phyloP scores from a whole-genome alignment of 1,139 yeast species.

The Blastobotrys indianensis region DNA sequence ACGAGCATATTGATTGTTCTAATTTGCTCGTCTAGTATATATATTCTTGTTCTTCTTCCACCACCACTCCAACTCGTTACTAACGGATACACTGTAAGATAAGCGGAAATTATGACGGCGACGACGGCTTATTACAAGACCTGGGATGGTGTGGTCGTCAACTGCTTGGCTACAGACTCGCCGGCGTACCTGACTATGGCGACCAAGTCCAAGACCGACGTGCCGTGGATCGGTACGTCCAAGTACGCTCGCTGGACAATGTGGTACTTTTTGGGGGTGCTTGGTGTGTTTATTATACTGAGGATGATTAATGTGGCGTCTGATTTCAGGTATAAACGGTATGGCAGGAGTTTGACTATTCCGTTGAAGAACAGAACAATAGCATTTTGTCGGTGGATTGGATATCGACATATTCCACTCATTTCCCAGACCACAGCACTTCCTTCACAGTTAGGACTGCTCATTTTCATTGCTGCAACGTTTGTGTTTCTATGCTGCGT shows the following conservation, averaged over 20 bases:
- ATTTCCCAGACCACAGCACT: slow-evolving; percentile 41
- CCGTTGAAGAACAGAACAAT: slow-evolving; percentile 10
- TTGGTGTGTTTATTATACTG: slow-evolving; percentile 40
- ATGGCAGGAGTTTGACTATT: slow-evolving; percentile 1
- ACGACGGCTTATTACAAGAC: no score
- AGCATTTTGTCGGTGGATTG: slow-evolving; percentile 43
- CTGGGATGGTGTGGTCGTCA: no score
- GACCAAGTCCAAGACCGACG: slow-evolving; percentile 30
- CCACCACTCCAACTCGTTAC: no score
- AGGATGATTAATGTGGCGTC: slow-evolving; percentile 36
- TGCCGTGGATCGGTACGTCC: slow-evolving; percentile 40
- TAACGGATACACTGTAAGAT: no score
- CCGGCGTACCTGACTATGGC: no score
- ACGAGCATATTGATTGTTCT: background rate
- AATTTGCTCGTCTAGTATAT: slow-evolving; percentile 8
- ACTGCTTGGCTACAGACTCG: no score
- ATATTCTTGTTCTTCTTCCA: background rate
- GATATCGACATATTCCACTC: slow-evolving; percentile 46
- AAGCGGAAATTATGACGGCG: no score
- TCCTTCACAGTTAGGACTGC: slow-evolving; percentile 48
- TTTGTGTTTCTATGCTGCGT: slow-evolving; percentile 44
- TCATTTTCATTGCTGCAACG: slow-evolving; percentile 39
- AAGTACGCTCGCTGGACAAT: slow-evolving; percentile 43
- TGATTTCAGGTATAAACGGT: slow-evolving; percentile 31
- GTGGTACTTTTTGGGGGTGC: slow-evolving; percentile 40